Conservation (phyloP, 768 basidiomycete genomes). For the Sarcomyxa edulis region DNA sequence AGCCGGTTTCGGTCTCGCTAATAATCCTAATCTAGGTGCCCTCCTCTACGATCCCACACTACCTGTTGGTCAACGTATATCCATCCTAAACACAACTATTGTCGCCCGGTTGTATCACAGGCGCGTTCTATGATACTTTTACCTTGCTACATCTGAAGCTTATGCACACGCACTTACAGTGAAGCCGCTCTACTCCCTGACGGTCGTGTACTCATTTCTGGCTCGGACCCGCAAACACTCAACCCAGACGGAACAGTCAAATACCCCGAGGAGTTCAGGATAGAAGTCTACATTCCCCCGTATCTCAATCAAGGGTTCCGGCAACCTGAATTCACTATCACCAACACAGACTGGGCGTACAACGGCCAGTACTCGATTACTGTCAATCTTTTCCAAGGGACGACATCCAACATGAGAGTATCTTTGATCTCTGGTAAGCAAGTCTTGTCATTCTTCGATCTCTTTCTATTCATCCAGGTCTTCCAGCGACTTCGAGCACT, state of each 20-base stretch:
- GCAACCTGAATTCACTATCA: constrained; percentile 59
- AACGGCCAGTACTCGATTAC: constrained; percentile 50
- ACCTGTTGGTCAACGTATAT: constrained; percentile 42
- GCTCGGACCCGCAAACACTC: constrained; percentile 62
- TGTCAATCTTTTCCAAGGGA: constrained; percentile 38
- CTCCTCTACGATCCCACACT: constrained; percentile 49
- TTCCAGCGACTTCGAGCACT: constrained; percentile 62
- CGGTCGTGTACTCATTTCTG: constrained; percentile 55
- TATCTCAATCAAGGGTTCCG: constrained; percentile 63
- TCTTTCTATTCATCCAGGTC: constrained; percentile 7
- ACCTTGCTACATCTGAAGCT: not conserved
- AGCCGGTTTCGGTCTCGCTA: constrained; percentile 51
- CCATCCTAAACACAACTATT: constrained; percentile 47
- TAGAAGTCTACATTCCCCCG: constrained; percentile 79
- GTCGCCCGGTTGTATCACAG: constrained; percentile 39
- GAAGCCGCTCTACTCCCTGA: constrained; percentile 55
- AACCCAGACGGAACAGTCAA: constrained; percentile 32
- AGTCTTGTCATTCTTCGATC: not conserved
- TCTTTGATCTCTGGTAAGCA: constrained; percentile 62
- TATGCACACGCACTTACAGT: constrained; percentile 40
- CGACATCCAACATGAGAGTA: constrained; percentile 39
- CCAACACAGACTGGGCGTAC: constrained; percentile 59
- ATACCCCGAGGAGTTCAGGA: constrained; percentile 75
- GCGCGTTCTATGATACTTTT: constrained; percentile 25
- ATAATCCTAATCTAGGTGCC: constrained; percentile 40